Evolutionary conservation across 768 basidiomycete species (phyloP).

Genomic region (Serendipita sp.): DNA sequence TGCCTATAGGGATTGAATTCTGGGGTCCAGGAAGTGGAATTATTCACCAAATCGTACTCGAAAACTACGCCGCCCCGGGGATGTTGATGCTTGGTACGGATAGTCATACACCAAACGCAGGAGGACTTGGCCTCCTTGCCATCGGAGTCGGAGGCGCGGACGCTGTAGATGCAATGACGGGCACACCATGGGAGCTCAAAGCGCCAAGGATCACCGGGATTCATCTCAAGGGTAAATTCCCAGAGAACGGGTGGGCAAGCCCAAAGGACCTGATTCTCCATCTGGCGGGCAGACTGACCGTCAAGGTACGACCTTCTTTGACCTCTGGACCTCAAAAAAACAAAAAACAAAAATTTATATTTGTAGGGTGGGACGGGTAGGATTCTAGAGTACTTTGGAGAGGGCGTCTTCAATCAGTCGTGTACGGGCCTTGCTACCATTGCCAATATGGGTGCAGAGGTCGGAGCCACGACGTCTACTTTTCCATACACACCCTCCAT

Average conservation of each 20-base stretch:
- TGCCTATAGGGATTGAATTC: conserved; percentile 64
- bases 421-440: conserved; percentile 93
- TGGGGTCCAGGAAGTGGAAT: conserved; percentile 64
- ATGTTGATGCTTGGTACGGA: conserved; percentile 73
- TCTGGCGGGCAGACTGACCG: conserved; percentile 85
- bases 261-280: conserved; percentile 94
- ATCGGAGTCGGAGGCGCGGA: conserved; percentile 99
- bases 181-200: conserved; percentile 96
- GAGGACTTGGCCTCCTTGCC: conserved; percentile 88
- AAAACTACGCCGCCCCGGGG: conserved; percentile 93
- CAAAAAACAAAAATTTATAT: neutral
- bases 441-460: conserved; percentile 98
- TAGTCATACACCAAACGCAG: conserved; percentile 96
- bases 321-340: neutral
- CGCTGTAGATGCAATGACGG: conserved; percentile 95
- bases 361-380: conserved; percentile 84
- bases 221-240: conserved; percentile 72
- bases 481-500: conserved; percentile 92
- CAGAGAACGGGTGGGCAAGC: conserved; percentile 62
- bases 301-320: conserved; percentile 41
- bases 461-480: conserved; percentile 98
- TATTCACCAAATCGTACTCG: conserved; percentile 96
- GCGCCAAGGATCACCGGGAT: conserved; percentile 74
- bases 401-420: conserved; percentile 76
- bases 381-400: conserved; percentile 94